Conservation (phyloP, 2,329 filamentous ascomycete genomes). For the Claviceps purpurea region DNA sequence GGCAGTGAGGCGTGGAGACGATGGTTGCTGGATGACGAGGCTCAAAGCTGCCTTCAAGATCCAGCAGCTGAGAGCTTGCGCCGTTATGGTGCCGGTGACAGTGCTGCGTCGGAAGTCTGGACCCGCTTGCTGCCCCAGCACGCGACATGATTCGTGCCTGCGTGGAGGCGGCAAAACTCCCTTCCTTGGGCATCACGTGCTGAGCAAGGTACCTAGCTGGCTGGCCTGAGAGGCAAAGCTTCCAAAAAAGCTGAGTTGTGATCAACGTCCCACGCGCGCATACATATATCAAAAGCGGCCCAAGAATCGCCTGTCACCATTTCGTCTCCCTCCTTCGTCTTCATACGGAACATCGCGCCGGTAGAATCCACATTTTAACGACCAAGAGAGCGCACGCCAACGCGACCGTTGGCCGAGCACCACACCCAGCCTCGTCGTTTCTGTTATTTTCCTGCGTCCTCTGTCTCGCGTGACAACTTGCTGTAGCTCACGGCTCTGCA, state of each 20-base stretch:
- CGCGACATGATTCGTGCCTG: neutral
- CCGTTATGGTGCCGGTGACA: neutral
- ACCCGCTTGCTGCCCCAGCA: neutral
- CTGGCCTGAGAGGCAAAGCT: too few relatives aligned
- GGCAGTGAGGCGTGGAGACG: slow-evolving; percentile 1
- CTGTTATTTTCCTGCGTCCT: neutral
- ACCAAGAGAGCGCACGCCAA: neutral
- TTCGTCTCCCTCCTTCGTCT: neutral
- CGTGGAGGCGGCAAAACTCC: neutral
- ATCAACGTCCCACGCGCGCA: too few relatives aligned
- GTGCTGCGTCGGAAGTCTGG: neutral
- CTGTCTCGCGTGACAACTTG: neutral
- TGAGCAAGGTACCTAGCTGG: too few relatives aligned
- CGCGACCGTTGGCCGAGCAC: neutral
- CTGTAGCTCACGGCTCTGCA: neutral
- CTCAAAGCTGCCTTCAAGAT: slow-evolving; percentile 34
- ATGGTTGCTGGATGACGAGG: slow-evolving; percentile 38
- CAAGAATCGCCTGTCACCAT: neutral
- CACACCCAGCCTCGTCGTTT: neutral
- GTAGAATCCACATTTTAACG: neutral
- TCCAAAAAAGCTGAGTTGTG: too few relatives aligned
- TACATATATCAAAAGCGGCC: too few relatives aligned
- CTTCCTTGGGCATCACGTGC: neutral
- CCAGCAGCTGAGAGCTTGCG: neutral
- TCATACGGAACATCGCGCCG: neutral